Conservation (phyloP, 169 alveolate genomes). For the Plasmodium gallinaceum region DNA sequence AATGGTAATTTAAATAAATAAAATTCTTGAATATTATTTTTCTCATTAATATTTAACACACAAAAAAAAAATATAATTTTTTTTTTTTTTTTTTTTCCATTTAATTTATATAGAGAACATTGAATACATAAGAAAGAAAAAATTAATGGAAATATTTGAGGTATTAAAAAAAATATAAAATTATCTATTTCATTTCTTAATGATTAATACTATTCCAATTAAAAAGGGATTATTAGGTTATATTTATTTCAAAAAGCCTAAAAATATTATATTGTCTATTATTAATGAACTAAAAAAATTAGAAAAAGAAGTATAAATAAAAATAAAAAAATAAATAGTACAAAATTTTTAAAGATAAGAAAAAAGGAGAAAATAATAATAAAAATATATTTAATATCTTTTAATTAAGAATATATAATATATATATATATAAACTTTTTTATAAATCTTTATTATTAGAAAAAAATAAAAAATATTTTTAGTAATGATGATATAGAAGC, state of each 20-base stretch:
- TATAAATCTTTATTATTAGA: constrained; percentile 14
- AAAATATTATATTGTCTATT: constrained; percentile 48
- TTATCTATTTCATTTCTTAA: not conserved
- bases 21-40: not conserved
- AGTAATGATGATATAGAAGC: constrained; percentile 40
- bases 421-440: constrained; percentile 1
- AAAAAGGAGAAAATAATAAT: not conserved
- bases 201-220: not conserved
- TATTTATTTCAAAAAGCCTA: constrained; percentile 57
- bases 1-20: constrained; percentile 34
- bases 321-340: not conserved
- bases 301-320: constrained; percentile 43
- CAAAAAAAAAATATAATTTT: constrained; percentile 6
- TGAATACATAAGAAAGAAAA: constrained; percentile 46
- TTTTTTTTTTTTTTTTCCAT: constrained; percentile 4
- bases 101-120: constrained; percentile 27
- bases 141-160: constrained; percentile 60
- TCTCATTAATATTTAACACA: not conserved
- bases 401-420: not conserved
- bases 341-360: constrained; percentile 1
- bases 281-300: constrained; percentile 49
- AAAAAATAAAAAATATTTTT: constrained; percentile 17
- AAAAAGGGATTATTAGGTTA: constrained; percentile 46
- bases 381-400: not conserved
- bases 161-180: constrained; percentile 19